Conservation (phyloP, 805 yeast genomes). For the Ogataea salicorniae region DNA sequence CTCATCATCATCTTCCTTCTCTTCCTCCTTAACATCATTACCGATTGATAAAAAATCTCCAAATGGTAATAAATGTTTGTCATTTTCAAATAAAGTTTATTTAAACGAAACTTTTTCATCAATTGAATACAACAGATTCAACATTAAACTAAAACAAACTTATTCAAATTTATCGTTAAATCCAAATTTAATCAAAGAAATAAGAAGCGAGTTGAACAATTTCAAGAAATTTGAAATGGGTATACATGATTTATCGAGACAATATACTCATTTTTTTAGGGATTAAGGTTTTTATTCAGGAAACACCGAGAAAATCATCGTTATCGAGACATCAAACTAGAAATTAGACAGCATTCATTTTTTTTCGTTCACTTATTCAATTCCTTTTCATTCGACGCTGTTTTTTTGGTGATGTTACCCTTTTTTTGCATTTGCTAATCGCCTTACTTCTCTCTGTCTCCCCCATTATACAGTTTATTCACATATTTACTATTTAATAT, state of each 20-base stretch:
- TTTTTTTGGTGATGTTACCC: too few species aligned
- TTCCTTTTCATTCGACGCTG: too few species aligned
- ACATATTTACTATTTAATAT: too few species aligned
- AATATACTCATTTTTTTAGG: constrained; percentile 59
- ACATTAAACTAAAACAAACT: constrained; percentile 42
- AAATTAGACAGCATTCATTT: too few species aligned
- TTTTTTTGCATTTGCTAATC: too few species aligned
- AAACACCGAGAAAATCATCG: too few species aligned
- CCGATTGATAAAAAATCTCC: background rate
- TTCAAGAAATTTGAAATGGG: constrained; percentile 61
- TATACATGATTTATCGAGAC: constrained; percentile 57
- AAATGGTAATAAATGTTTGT: constrained; percentile 7
- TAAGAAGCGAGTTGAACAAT: constrained; percentile 60
- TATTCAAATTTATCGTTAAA: constrained; percentile 41
- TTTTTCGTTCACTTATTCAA: too few species aligned
- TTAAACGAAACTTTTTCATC: constrained; percentile 52
- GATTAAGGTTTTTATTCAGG: background rate
- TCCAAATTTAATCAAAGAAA: constrained; percentile 45
- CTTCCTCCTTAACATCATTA: background rate
- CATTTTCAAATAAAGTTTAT: constrained; percentile 42
- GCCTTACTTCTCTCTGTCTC: too few species aligned
- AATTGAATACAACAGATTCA: constrained; percentile 49
- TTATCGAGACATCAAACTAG: too few species aligned
- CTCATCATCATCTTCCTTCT: background rate
- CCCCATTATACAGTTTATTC: too few species aligned